Conservation (phyloP, 164 flowering plant species). For the Echeveria elegans region DNA sequence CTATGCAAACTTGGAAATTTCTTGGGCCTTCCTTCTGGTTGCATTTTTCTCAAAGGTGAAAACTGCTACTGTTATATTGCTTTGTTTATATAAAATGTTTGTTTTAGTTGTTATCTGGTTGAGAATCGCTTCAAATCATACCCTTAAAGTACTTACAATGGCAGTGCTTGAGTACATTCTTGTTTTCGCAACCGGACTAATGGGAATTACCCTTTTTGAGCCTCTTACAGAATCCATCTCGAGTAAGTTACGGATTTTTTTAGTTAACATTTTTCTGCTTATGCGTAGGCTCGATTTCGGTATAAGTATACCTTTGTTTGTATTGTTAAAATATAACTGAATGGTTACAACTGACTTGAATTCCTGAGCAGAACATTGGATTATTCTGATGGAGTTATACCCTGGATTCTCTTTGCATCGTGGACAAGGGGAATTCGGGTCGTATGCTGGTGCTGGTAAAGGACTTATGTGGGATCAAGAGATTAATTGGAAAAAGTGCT, state of each 20-base stretch:
- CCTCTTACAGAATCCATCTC: slow-evolving; percentile 46
- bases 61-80: slow-evolving; percentile 49
- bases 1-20: slow-evolving; percentile 71
- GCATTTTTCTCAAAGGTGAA: slow-evolving; percentile 44
- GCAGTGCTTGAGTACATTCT: slow-evolving; percentile 48
- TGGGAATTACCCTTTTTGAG: slow-evolving; percentile 46
- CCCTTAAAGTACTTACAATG: slow-evolving; percentile 11
- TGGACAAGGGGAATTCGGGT: slow-evolving; percentile 73
- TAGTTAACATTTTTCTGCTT: background rate
- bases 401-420: slow-evolving; percentile 86
- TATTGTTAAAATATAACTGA: too few relatives aligned
- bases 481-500: slow-evolving; percentile 42
- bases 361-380: slow-evolving; percentile 69
- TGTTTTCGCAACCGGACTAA: slow-evolving; percentile 52
- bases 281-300: too few relatives aligned
- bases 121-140: background rate
- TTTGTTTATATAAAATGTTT: background rate
- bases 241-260: slow-evolving; percentile 72
- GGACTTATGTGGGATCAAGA: slow-evolving; percentile 60
- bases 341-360: too few relatives aligned
- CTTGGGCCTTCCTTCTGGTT: slow-evolving; percentile 67
- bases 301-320: too few relatives aligned
- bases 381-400: slow-evolving; percentile 65
- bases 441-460: slow-evolving; percentile 52
- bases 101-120: background rate